Conservation (phyloP, 1,139 yeast species). For the Suhomyces wounanorum region DNA sequence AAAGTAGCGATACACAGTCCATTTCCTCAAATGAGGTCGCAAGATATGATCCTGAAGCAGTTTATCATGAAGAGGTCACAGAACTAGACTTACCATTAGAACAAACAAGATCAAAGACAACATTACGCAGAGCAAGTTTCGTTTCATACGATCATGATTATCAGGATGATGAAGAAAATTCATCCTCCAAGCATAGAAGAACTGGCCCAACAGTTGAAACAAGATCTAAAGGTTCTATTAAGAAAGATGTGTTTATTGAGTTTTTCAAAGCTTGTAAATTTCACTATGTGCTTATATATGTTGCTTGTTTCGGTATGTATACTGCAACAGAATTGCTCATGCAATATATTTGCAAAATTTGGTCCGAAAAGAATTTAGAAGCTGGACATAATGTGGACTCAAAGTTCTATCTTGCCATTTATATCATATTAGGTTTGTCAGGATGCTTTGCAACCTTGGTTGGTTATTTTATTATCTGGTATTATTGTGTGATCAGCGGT, state of each 20-base stretch:
- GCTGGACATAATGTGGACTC: constrained; percentile 25
- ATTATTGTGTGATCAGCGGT: constrained; percentile 29
- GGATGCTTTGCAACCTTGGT: constrained; percentile 26
- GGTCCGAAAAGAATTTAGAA: constrained; percentile 30
- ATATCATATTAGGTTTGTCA: constrained; percentile 23
- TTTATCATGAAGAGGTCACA: background rate
- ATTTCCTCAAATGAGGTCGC: constrained; percentile 15
- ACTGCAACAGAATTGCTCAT: constrained; percentile 22
- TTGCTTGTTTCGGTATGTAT: constrained; percentile 20
- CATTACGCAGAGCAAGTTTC: constrained; percentile 20
- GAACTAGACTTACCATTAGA: constrained; percentile 4
- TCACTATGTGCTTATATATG: constrained; percentile 24
- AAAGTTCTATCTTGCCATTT: constrained; percentile 22
- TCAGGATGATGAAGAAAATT: constrained; percentile 22
- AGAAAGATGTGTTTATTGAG: constrained; percentile 25
- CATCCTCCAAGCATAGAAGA: constrained; percentile 18
- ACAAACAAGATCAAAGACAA: constrained; percentile 4
- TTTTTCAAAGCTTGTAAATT: constrained; percentile 31
- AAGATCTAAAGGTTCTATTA: constrained; percentile 27
- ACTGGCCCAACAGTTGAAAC: constrained; percentile 25
- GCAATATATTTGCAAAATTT: constrained; percentile 26
- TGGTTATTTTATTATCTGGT: constrained; percentile 30
- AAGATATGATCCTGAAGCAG: constrained; percentile 4
- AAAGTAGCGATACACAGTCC: constrained; percentile 40
- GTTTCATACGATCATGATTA: constrained; percentile 27